Evolutionary conservation across 2,329 filamentous ascomycete genomes (phyloP).

Genomic region (Penicillium sp.): DNA sequence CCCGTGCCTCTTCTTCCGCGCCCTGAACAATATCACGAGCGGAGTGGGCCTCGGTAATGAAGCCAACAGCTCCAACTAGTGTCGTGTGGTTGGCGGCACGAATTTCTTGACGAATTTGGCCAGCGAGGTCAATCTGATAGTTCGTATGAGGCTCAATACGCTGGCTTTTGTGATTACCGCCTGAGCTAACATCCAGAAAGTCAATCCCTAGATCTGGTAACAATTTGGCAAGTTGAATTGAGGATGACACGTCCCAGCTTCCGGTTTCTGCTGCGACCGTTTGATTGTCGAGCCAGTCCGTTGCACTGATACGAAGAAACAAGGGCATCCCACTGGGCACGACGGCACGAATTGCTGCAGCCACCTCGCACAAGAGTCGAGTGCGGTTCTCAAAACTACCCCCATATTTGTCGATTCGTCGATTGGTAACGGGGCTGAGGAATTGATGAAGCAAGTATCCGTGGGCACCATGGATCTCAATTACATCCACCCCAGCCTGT

Average conservation of each 20-base stretch:
- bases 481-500: conserved; percentile 62
- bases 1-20: conserved; percentile 24
- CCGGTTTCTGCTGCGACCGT: conserved; percentile 16
- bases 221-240: conserved; percentile 34
- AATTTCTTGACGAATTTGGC: conserved; percentile 37
- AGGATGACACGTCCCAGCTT: conserved; percentile 37
- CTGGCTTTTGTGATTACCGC: conserved; percentile 40
- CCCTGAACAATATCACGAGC: conserved; percentile 41
- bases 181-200: conserved; percentile 40
- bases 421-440: conserved; percentile 59
- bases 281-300: conserved; percentile 59
- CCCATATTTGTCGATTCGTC: conserved; percentile 50
- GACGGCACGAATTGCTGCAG: conserved; percentile 49
- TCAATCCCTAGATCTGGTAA: conserved; percentile 38
- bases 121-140: conserved; percentile 45
- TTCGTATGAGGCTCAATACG: conserved; percentile 40
- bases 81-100: conserved; percentile 33
- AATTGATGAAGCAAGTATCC: conserved; percentile 67
- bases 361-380: conserved; percentile 58
- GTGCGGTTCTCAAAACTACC: conserved; percentile 53
- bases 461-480: conserved; percentile 71
- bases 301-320: conserved; percentile 61
- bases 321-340: conserved; percentile 62
- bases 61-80: conserved; percentile 46
- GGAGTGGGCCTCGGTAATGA: conserved; percentile 48